These are phyloP conservation scores for Phalaenopsis hybrid DNA, from an alignment of 116 monocot species.

Conservation along the genomic window DNA sequence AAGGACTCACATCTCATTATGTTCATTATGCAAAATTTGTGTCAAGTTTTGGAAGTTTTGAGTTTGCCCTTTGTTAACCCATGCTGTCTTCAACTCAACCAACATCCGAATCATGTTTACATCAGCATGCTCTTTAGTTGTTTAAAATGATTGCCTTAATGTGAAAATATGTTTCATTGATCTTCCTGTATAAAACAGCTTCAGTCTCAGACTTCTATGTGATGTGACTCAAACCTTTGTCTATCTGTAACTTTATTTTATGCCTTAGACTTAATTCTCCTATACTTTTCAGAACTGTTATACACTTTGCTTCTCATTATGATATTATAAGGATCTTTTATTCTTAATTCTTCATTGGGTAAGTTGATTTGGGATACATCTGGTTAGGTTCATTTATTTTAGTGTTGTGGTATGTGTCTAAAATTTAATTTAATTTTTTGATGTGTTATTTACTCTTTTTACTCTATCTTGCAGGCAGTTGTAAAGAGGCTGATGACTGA, in stretches of 20 bases:
- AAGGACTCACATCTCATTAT: too few relatives aligned
- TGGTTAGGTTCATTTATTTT: not conserved
- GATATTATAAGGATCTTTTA: not conserved
- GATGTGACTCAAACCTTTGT: not conserved
- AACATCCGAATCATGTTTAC: too few relatives aligned
- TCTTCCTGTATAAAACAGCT: too few relatives aligned
- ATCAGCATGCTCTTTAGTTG: too few relatives aligned
- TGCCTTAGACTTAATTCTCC: not conserved
- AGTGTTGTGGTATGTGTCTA: not conserved
- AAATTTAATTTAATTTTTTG: not conserved
- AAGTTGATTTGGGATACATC: not conserved
- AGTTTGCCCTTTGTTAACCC: too few relatives aligned
- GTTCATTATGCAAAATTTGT: too few relatives aligned
- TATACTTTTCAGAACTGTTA: not conserved
- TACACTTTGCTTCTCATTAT: not conserved
- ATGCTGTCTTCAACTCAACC: too few relatives aligned
- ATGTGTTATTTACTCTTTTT: not conserved
- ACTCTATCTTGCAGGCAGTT: slow-evolving; percentile 50
- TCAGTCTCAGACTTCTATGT: not conserved
- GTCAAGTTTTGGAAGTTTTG: too few relatives aligned
- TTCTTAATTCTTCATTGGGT: not conserved
- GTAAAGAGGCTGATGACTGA: slow-evolving; percentile 93
- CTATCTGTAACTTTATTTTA: not conserved
- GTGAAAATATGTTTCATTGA: too few relatives aligned
- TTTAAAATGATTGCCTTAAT: too few relatives aligned